Percentiles rank a stretch among this genome's conserved stretches.
phyloP scores from a whole-genome alignment of 2,329 filamentous ascomycete genomes.

The Apiospora malaysiana region DNA sequence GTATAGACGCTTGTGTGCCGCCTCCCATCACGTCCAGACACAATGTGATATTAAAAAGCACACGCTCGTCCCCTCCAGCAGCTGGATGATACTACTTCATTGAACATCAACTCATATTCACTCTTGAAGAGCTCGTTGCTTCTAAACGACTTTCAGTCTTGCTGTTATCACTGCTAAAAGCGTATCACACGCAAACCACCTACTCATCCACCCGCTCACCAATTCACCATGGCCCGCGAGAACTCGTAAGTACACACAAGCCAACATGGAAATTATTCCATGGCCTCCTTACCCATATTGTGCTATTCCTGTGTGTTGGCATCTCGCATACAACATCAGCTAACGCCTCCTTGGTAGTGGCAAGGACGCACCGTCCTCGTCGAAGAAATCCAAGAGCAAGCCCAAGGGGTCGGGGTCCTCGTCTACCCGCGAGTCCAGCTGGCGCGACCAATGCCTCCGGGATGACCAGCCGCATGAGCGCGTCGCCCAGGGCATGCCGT shows the following conservation, averaged over 20 bases:
- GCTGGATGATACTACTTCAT: background rate
- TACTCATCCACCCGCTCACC: background rate
- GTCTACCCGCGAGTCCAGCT: background rate
- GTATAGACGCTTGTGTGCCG: background rate
- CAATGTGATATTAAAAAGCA: background rate
- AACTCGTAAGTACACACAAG: background rate
- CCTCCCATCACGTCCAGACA: background rate
- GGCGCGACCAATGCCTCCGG: background rate
- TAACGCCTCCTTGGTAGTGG: background rate
- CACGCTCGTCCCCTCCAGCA: background rate
- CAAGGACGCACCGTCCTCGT: background rate
- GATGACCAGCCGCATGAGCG: background rate
- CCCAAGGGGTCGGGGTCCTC: background rate
- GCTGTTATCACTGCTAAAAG: background rate
- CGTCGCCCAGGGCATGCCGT: constrained; percentile 1
- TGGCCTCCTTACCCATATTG: background rate
- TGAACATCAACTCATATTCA: background rate
- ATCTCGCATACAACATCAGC: background rate
- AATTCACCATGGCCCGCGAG: background rate
- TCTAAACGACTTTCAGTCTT: background rate
- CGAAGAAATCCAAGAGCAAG: background rate
- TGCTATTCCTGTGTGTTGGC: background rate
- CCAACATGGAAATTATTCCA: background rate
- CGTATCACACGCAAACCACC: background rate
- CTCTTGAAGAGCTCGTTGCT: background rate